Conservation (phyloP, 805 yeast species). For the Monosporozyma aerobia region DNA sequence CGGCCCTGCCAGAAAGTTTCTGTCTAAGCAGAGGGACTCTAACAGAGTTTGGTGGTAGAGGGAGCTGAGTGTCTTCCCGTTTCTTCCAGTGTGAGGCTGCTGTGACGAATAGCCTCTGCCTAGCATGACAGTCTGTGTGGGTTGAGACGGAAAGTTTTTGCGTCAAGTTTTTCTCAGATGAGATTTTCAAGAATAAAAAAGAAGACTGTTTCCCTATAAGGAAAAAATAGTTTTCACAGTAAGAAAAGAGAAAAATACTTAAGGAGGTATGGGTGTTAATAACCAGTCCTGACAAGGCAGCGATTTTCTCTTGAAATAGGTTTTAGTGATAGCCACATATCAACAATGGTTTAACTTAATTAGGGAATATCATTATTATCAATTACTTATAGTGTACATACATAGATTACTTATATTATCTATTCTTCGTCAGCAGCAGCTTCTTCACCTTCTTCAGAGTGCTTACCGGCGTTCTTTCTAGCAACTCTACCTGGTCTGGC, state of each 20-base stretch:
- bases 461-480: slow-evolving; percentile 72
- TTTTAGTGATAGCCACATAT: background rate
- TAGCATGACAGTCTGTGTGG: background rate
- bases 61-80: no score
- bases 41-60: no score
- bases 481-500: slow-evolving; percentile 99
- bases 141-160: background rate
- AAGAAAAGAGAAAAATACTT: no score
- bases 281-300: background rate
- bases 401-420: slow-evolving; percentile 16
- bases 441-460: slow-evolving; percentile 56
- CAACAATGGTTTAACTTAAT: background rate
- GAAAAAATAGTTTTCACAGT: background rate
- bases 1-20: no score
- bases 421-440: slow-evolving; percentile 63
- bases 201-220: background rate
- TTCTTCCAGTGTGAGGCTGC: no score
- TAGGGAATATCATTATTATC: background rate
- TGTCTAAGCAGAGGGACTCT: no score
- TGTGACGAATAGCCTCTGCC: background rate
- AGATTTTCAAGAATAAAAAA: background rate
- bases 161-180: background rate
- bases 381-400: background rate
- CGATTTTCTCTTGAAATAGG: no score
- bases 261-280: background rate